Evolutionary conservation across 2,329 filamentous ascomycete genomes (phyloP), one percentile per base, ranked within the genome.

Genomic region (Aspergillus pseudonomiae): DNA sequence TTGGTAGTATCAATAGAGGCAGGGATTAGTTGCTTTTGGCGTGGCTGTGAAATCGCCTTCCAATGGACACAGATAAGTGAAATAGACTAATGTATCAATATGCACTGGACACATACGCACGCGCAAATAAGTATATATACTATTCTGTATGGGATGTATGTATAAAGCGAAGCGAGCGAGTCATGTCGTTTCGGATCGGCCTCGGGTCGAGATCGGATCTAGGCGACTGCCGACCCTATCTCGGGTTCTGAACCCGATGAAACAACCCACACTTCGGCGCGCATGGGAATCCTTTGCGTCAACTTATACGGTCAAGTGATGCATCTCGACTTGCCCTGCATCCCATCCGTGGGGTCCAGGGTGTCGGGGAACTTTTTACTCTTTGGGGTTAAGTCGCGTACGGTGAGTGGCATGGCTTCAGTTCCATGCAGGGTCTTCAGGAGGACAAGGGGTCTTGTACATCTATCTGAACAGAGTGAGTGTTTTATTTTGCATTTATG

Each of bases 401-500:
- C 14, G 6, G 14, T 16, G 14, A 36, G 5, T 16, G 16, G 34
- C 16, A 16, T 36, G 16, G 34, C 34, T 36, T 41, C 6, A 9
- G 19, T 41, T 41, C 1, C 16, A 6, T 1, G 39, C 9, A 19
- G 6, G 16, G 19, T 10, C 3, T n/a, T n/a, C 39, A 7, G 16
- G 39, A 4, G 39, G 16, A 41, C 39, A 41, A 36, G 16, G 39
- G 7, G 16, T 9, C 19, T 7, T 41, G 39, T 36, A 11, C 9
- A 4, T 36, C 12, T 36, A 16, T 36, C 4, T 41, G 39, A 4
- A 9, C 2, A 10, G 7, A 6, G 39, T 12, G 12, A 1, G 7
- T 4, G n/a, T 3, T n/a, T 41, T 3, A 1, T 41, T 41, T 41
- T 3, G 0, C 1, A 2, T 4, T 6, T 10, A 7, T 3, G n/a